Evolutionary conservation across 2,329 filamentous ascomycete genomes (phyloP).

Genomic region (Allantophomopsis cytisporea): DNA sequence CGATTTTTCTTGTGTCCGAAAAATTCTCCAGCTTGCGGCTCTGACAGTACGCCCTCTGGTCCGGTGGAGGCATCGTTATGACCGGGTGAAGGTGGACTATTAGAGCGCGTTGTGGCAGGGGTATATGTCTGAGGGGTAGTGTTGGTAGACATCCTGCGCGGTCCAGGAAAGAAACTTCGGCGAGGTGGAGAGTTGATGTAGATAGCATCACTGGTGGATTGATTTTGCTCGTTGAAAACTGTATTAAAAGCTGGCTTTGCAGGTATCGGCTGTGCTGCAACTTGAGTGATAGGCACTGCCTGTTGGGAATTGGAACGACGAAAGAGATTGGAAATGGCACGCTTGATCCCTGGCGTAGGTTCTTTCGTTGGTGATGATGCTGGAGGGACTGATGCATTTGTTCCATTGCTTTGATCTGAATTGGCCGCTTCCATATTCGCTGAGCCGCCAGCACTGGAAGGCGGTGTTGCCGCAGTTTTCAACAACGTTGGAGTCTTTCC

Average conservation of each 20-base stretch:
- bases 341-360: slow-evolving; percentile 8
- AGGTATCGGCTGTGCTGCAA: too few relatives aligned
- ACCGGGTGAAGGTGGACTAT: slow-evolving; percentile 37
- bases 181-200: too few relatives aligned
- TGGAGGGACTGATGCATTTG: slow-evolving; percentile 7
- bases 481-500: slow-evolving; percentile 7
- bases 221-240: too few relatives aligned
- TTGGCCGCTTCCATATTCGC: too few relatives aligned
- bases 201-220: too few relatives aligned
- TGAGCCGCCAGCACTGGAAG: slow-evolving; percentile 4
- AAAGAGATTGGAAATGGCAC: slow-evolving; percentile 24
- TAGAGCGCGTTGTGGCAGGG: slow-evolving; percentile 30
- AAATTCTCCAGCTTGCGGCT: slow-evolving; percentile 17
- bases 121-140: slow-evolving; percentile 14
- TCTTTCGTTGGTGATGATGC: too few relatives aligned
- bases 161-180: too few relatives aligned
- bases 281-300: slow-evolving; percentile 17
- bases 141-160: too few relatives aligned
- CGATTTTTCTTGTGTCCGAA: slow-evolving; percentile 33
- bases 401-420: slow-evolving; percentile 1
- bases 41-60: slow-evolving; percentile 7
- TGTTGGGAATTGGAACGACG: slow-evolving; percentile 25
- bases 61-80: slow-evolving; percentile 14
- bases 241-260: too few relatives aligned
- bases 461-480: slow-evolving; percentile 12